Base-by-base conservation (phyloP, 768 basidiomycete genomes). In the Lyophyllum shimeji region DNA sequence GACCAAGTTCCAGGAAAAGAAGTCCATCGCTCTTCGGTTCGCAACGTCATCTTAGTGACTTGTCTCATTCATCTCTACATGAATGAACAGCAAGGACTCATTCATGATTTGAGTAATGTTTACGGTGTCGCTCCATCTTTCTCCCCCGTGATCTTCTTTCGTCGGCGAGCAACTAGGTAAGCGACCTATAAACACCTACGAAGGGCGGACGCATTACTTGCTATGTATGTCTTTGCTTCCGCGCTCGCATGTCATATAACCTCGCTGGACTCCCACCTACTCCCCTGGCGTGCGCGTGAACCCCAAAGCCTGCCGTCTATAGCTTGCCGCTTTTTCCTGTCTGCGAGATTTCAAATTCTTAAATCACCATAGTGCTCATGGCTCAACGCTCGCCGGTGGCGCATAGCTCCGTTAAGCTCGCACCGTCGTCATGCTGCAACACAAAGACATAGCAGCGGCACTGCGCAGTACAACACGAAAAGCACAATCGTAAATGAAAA, bases 111-210 rank as follows among this genome's bases (percentile, higher is more conserved):
- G 29, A 29, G 4, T 9, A 29, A 29, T 29, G 29, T 37, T 37
- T 13, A 13, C 8, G 34, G 12, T 17, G 34, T 37, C 39, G 4
- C 3, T 9, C 39, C 3, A 37, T 17, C 2, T n/a, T 40, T 9
- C 39, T 40, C 5, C 17, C 18, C 39, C n/a, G 18, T 17, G 18
- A 18, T 44, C 39, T 45, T 34, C 33, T 27, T 34, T 42, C 40
- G 24, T 51, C 23, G 13, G 29, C n/a, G 25, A 46, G 56, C 50
- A 50, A 25, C 56, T 52, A 57, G 50, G 46, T 57, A 48, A 20
- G 31, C 33, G 29, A 15, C 20, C 8, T 17, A n/a, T 33, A 23
- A 15, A n/a, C 50, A 2, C 50, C 24, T 6, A 33, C 31, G 34
- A 13, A 37, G 5, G 34, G 11, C 34, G 34, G 34, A 37, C 34